phyloP scores from a whole-genome alignment of 2,329 filamentous ascomycete species.

The Myriosclerotinia curreyana region DNA sequence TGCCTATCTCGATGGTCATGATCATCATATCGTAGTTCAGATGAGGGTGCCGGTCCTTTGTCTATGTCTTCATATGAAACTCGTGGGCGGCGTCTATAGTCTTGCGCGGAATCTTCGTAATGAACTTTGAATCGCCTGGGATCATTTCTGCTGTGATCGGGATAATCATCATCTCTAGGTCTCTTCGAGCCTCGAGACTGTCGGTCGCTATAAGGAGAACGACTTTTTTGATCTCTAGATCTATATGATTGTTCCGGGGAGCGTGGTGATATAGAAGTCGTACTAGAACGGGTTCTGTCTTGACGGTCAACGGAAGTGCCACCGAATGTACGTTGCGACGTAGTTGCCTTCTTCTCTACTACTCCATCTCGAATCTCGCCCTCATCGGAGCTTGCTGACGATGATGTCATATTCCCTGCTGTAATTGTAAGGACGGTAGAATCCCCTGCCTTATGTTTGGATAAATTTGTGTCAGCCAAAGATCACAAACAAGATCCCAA shows the following conservation, averaged over 20 bases:
- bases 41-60: slow-evolving; percentile 38
- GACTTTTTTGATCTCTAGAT: slow-evolving; percentile 49
- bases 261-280: slow-evolving; percentile 39
- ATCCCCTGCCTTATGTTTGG: slow-evolving; percentile 37
- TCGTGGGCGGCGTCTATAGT: slow-evolving; percentile 48
- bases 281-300: slow-evolving; percentile 66
- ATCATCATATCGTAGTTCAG: slow-evolving; percentile 48
- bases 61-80: slow-evolving; percentile 57
- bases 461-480: slow-evolving; percentile 41
- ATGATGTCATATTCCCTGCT: slow-evolving; percentile 46
- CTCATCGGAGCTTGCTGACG: slow-evolving; percentile 70
- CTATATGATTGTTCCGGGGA: slow-evolving; percentile 42
- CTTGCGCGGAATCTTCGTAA: slow-evolving; percentile 54
- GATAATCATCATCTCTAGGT: slow-evolving; percentile 59
- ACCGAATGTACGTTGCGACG: slow-evolving; percentile 72
- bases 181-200: slow-evolving; percentile 60
- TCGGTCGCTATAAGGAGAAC: slow-evolving; percentile 51
- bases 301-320: slow-evolving; percentile 87
- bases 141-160: slow-evolving; percentile 49
- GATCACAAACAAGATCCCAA: slow-evolving; percentile 38
- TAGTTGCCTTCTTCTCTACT: slow-evolving; percentile 90
- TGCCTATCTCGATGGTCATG: slow-evolving; percentile 52
- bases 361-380: slow-evolving; percentile 80
- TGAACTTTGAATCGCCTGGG: slow-evolving; percentile 58
- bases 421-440: slow-evolving; percentile 35